Conservation (phyloP, 2,329 filamentous ascomycete genomes). For the Monilinia vaccinii-corymbosi region DNA sequence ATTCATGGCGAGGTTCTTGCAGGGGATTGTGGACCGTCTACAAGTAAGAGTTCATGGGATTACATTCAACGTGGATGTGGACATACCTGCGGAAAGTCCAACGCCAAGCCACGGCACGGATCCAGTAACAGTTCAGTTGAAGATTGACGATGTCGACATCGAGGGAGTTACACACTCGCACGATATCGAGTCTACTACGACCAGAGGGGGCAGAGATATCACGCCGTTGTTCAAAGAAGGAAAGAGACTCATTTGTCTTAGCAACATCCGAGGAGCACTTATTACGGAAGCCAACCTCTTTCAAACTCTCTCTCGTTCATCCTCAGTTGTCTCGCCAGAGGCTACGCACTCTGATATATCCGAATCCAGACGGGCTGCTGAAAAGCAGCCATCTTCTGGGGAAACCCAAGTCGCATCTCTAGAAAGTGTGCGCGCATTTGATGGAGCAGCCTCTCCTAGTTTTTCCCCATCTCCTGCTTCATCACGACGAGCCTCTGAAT, state of each 20-base stretch:
- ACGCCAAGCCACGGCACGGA: slow-evolving; percentile 37
- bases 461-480: slow-evolving; percentile 13
- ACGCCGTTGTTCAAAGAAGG: slow-evolving; percentile 43
- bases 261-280: slow-evolving; percentile 53
- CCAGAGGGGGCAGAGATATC: slow-evolving; percentile 21
- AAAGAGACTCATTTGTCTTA: slow-evolving; percentile 56
- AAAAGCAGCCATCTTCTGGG: slow-evolving; percentile 14
- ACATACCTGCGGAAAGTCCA: slow-evolving; percentile 40
- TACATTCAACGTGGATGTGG: slow-evolving; percentile 55
- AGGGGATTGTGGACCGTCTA: slow-evolving; percentile 64
- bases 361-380: slow-evolving; percentile 23
- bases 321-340: slow-evolving; percentile 49
- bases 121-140: slow-evolving; percentile 54
- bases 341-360: slow-evolving; percentile 38
- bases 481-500: slow-evolving; percentile 14
- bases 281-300: slow-evolving; percentile 62
- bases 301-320: slow-evolving; percentile 47
- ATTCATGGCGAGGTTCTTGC: slow-evolving; percentile 63
- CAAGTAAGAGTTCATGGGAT: slow-evolving; percentile 58
- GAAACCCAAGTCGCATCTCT: slow-evolving; percentile 30
- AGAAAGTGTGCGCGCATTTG: slow-evolving; percentile 21
- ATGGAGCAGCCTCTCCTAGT: slow-evolving; percentile 17
- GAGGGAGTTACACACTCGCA: slow-evolving; percentile 51
- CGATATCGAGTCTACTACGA: slow-evolving; percentile 13
- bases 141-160: slow-evolving; percentile 54